Conservation (phyloP, 768 basidiomycete species). For the Trametes cingulata region DNA sequence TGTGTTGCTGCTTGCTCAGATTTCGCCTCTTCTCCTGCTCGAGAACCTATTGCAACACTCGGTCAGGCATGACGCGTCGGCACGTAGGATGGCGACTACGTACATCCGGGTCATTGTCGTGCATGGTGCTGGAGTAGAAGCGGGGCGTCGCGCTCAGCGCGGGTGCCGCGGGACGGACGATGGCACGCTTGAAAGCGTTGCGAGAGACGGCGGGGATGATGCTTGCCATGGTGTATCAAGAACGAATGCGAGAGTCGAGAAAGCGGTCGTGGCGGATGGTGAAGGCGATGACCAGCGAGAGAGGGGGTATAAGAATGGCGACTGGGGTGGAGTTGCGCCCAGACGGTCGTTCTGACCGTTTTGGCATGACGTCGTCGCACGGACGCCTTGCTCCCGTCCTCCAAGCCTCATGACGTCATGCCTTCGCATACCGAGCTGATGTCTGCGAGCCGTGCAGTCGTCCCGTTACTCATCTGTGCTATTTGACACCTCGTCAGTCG, state of each 20-base stretch:
- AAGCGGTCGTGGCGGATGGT: neutral
- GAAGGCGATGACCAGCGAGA: neutral
- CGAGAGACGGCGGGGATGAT: slow-evolving; percentile 27
- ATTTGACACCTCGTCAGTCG: too few species aligned
- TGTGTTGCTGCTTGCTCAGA: slow-evolving; percentile 34
- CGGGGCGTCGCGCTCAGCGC: slow-evolving; percentile 18
- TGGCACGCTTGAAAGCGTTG: slow-evolving; percentile 26
- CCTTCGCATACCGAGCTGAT: neutral
- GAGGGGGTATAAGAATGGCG: slow-evolving; percentile 6
- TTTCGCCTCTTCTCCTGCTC: slow-evolving; percentile 39
- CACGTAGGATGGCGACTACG: neutral
- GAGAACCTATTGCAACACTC: slow-evolving; percentile 25
- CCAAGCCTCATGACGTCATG: slow-evolving; percentile 2
- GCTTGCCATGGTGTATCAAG: slow-evolving; percentile 24
- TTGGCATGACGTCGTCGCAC: slow-evolving; percentile 17
- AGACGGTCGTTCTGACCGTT: neutral
- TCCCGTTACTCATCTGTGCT: too few species aligned
- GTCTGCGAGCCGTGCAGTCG: too few species aligned
- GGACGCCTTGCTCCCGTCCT: neutral
- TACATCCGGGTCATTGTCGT: slow-evolving; percentile 39
- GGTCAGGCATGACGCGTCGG: neutral
- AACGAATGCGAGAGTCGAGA: neutral
- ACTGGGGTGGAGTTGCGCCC: slow-evolving; percentile 6
- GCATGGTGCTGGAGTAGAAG: slow-evolving; percentile 34
- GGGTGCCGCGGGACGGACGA: slow-evolving; percentile 21